Evolutionary conservation across 768 basidiomycete genomes (phyloP), one percentile per base, ranked within the genome.

Genomic region (Lentinula boryana): DNA sequence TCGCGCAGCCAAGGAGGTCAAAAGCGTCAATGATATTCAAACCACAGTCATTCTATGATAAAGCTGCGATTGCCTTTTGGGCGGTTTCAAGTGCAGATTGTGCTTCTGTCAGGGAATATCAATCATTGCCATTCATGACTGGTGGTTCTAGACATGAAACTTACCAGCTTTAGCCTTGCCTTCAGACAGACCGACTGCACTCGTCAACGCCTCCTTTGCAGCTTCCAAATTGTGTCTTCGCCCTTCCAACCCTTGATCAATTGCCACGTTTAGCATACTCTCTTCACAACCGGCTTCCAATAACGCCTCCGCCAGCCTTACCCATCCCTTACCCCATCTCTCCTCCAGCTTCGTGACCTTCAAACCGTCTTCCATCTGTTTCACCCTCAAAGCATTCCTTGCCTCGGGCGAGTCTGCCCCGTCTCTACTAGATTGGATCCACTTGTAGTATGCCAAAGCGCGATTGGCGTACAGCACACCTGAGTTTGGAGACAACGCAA

Each of bases 81-180:
- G 51, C 58, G 46, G 43, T 51, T 15, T 36, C 62, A 72, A 74
- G 65, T 69, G 15, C 52, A 65, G 46, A 38, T 32, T 60, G 49
- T 38, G 58, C 58, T 31, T 60, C 58, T 60, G 50, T n/a, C 31
- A 48, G 32, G 27, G 27, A 27, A 27, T 27, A 15, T 31, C n/a
- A 21, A 9, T 48, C 13, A 58, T 5, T 46, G 27, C 23, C 16
- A 32, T 1, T 50, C n/a, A 32, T 12, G 13, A 18, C 12, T 15
- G 23, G n/a, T 21, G 35, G 23, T 27, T 27, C 27, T 27, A 43
- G 33, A 32, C 10, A 23, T 5, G 5, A 40, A 27, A 38, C 58
- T 38, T 10, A 60, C 58, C 58, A n/a, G 36, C 27, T 41, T 60
- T 60, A 41, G 31, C 13, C 23, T 60, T 60, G 8, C 58, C 58